Evolutionary conservation across 1,139 yeast genomes (phyloP), one percentile per base, ranked within the genome.

Genomic region (Candida sp.): DNA sequence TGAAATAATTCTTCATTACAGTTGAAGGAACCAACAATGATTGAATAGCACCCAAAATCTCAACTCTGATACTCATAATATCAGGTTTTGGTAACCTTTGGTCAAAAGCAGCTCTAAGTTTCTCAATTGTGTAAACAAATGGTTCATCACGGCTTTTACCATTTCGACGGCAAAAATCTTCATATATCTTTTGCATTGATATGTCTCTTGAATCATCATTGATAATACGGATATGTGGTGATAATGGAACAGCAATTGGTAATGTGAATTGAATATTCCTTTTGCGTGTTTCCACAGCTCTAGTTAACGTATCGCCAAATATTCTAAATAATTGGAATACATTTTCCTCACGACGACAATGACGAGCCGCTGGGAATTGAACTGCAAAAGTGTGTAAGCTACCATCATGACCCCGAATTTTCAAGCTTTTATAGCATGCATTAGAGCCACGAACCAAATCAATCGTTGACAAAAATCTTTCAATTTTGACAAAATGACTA

Each of bases 331-430:
- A 67, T 63, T 93, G 99, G 73, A 89, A 87, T 46, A 93, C 85
- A 41, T 96, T 78, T 60, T 95, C 99, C 62, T 95, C 99, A 45
- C 99, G 82, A 58, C 99, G 86, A 56, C 97, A 89, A 57, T 93
- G 97, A 55, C 99, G 82, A 8, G 97, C 97, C 15, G 99, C 96
- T 4, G 99, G 99, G 64, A 87, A 91, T 67, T 95, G 99, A 15
- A 95, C 95, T 1, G 97, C 95, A 73, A 93, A 95, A 38, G 93
- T 82, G 63, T 93, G 97, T 45, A 86, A 66, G 50, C 90, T 82
- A 51, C 98, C 99, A 61, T 93, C 97, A 55, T 88, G 88, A 7
- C 98, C 99, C 43, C 97, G 80, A 42, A 95, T 88, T 46, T 89
- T 86, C 51, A 95, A 73, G 38, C 97, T 78, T 61, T 93, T 87